Percentiles rank a stretch among this genome's conserved stretches.
Evolutionary conservation across 2,329 filamentous ascomycete species (phyloP).

Genomic region (Fusarium brevicatenulatum): DNA sequence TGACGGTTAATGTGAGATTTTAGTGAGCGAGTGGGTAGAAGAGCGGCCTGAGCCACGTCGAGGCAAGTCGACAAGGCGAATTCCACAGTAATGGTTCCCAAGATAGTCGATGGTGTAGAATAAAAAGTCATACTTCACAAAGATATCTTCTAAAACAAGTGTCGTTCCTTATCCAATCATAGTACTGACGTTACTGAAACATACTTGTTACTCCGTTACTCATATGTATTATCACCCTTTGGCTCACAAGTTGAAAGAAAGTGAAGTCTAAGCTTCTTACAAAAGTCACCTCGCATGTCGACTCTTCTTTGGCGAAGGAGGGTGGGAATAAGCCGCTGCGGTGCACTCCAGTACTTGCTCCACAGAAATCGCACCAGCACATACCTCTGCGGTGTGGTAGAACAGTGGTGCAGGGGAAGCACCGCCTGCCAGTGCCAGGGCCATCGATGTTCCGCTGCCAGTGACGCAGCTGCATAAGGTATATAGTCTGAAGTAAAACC

Average conservation of each 20-base stretch:
- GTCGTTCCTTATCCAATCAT: background rate
- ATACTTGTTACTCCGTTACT: rapidly evolving
- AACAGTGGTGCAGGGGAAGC: no score
- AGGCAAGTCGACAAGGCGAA: rapidly evolving
- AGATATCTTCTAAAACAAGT: background rate
- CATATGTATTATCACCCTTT: rapidly evolving
- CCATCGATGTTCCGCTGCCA: rapidly evolving
- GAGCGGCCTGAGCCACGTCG: rapidly evolving
- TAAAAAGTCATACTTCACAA: no score
- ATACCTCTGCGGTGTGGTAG: background rate
- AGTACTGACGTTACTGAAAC: background rate
- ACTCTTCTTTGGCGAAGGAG: background rate
- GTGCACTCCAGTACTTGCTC: background rate
- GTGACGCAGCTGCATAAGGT: background rate
- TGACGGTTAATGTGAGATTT: rapidly evolving
- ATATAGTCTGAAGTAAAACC: background rate
- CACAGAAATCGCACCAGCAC: rapidly evolving
- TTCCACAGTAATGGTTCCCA: rapidly evolving
- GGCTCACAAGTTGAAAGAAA: background rate
- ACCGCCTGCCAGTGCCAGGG: background rate
- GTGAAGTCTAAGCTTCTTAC: background rate
- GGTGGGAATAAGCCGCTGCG: background rate
- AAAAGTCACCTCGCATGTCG: rapidly evolving
- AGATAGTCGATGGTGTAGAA: background rate
- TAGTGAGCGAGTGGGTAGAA: rapidly evolving